Evolutionary conservation across 768 basidiomycete genomes (phyloP).

Genomic region (Cantharellus anzutake): DNA sequence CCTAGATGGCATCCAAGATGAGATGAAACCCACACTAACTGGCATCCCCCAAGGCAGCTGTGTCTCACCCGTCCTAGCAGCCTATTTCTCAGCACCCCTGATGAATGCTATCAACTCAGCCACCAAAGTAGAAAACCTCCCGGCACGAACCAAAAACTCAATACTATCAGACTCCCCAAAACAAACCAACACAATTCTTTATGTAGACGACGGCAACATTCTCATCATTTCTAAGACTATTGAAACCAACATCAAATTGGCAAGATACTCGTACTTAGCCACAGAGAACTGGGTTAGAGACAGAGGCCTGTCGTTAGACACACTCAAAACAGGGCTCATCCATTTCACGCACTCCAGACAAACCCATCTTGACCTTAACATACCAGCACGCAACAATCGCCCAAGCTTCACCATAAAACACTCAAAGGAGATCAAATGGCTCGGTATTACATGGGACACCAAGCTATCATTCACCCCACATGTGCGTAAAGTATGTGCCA

Average conservation of each 20-base stretch:
- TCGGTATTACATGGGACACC: slow-evolving; percentile 19
- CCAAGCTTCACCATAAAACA: neutral
- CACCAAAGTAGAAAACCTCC: neutral
- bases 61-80: neutral
- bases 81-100: neutral
- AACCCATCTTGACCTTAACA: neutral
- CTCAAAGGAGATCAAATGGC: slow-evolving; percentile 13
- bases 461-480: slow-evolving; percentile 20
- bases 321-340: neutral
- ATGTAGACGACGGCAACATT: neutral
- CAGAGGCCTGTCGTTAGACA: neutral
- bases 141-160: neutral
- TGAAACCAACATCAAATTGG: neutral
- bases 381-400: neutral
- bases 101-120: neutral
- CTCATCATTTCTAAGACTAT: neutral
- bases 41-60: neutral
- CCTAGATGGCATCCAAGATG: neutral
- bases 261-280: neutral
- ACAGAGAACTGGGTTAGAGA: neutral
- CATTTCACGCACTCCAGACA: neutral
- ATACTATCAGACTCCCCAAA: neutral
- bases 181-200: neutral
- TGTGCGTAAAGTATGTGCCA: slow-evolving; percentile 12
- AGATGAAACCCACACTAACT: neutral